A percentile compares a stretch with the other conserved stretches of the same genome.
Conservation (phyloP, 2,329 filamentous ascomycete genomes). For the Ciborinia camelliae region DNA sequence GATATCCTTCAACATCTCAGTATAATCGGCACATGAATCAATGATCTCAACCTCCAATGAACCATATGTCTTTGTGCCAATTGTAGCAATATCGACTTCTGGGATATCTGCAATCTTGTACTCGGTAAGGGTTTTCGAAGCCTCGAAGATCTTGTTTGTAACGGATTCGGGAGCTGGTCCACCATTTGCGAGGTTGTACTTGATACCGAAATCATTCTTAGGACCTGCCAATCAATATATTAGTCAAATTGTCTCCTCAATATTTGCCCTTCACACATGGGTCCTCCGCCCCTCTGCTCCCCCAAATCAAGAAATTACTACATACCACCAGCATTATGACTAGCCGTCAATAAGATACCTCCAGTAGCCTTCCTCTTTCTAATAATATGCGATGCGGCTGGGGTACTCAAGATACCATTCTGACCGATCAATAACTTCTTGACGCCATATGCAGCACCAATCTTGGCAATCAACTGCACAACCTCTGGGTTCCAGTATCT, state of each 20-base stretch:
- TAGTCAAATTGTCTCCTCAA: neutral
- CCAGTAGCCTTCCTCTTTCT: constrained; percentile 92
- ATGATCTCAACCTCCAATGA: constrained; percentile 90
- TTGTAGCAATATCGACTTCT: constrained; percentile 76
- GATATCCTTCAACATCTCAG: constrained; percentile 94
- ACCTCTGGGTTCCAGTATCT: constrained; percentile 97
- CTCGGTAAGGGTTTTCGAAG: constrained; percentile 81
- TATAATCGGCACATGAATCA: constrained; percentile 88
- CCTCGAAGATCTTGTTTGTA: constrained; percentile 96
- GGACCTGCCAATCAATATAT: constrained; percentile 57
- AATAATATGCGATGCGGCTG: constrained; percentile 93
- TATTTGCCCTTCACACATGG: neutral
- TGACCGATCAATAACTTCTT: constrained; percentile 98
- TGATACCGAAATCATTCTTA: constrained; percentile 96
- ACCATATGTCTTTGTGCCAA: constrained; percentile 83
- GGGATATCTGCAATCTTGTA: constrained; percentile 91
- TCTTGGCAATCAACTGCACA: constrained; percentile 95
- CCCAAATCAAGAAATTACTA: neutral
- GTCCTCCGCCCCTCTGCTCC: neutral
- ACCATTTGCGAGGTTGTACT: constrained; percentile 97
- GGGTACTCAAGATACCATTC: constrained; percentile 93
- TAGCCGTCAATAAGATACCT: constrained; percentile 93
- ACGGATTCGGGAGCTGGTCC: constrained; percentile 93
- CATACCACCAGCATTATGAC: constrained; percentile 93
- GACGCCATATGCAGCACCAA: constrained; percentile 92